A percentile compares a stretch with the other conserved stretches of the same genome.
Evolutionary conservation across 2,329 filamentous ascomycete genomes (phyloP).

Genomic region (Orbilia javanica): DNA sequence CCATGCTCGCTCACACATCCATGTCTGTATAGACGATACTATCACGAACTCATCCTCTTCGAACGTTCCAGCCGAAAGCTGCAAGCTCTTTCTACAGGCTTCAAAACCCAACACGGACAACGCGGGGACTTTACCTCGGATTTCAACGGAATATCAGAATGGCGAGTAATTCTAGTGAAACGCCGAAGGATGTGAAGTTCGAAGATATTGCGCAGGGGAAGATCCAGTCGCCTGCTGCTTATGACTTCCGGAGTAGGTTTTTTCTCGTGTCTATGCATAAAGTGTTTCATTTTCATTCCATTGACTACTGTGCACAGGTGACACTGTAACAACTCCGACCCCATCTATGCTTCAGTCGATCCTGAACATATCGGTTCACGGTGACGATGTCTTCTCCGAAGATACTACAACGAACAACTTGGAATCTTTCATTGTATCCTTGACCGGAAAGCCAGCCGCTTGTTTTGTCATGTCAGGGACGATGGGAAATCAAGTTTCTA

Average conservation of each 20-base stretch:
- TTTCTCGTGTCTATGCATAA: neutral
- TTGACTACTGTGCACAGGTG: constrained; percentile 62
- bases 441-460: constrained; percentile 80
- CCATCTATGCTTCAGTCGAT: constrained; percentile 85
- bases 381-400: constrained; percentile 86
- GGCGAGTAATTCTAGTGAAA: constrained; percentile 19
- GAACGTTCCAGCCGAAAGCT: constrained; percentile 20
- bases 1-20: neutral
- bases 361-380: constrained; percentile 73
- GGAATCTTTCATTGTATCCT: constrained; percentile 78
- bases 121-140: constrained; percentile 8
- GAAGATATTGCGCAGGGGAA: constrained; percentile 27
- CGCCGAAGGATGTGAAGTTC: constrained; percentile 16
- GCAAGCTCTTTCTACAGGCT: constrained; percentile 6
- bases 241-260: constrained; percentile 44
- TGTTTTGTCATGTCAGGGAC: constrained; percentile 89
- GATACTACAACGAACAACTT: constrained; percentile 82
- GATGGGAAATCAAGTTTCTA: constrained; percentile 91
- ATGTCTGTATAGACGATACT: neutral
- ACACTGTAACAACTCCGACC: constrained; percentile 81
- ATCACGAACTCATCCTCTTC: neutral
- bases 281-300: neutral
- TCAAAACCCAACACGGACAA: constrained; percentile 45
- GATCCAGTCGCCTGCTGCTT: constrained; percentile 34
- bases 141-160: constrained; percentile 11